phyloP scores from a whole-genome alignment of 768 basidiomycete species.

The Suillus plorans region DNA sequence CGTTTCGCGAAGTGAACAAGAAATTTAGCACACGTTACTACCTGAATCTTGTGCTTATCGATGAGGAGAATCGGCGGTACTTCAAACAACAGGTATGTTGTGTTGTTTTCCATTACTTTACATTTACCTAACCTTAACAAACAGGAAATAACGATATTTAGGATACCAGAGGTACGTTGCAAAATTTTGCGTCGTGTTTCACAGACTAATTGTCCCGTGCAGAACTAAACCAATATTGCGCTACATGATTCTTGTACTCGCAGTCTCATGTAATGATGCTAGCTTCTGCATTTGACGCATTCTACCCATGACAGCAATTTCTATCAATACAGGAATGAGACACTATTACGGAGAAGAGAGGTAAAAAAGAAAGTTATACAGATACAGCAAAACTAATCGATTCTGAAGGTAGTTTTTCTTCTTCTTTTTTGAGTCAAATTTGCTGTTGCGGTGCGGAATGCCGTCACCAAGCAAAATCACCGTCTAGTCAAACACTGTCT shows the following conservation, averaged over 20 bases:
- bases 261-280: background rate
- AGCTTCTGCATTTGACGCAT: background rate
- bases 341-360: background rate
- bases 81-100: constrained; percentile 87
- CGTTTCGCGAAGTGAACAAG: constrained; percentile 99
- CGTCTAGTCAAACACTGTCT: constrained; percentile 1
- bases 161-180: constrained; percentile 76
- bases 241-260: background rate
- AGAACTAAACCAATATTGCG: constrained; percentile 33
- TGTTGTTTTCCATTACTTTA: background rate
- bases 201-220: constrained; percentile 8
- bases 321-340: background rate
- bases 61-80: constrained; percentile 96
- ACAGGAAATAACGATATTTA: constrained; percentile 85
- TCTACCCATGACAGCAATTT: background rate
- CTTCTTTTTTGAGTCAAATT: background rate
- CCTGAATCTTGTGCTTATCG: constrained; percentile 94
- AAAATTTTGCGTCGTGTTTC: background rate
- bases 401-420: background rate
- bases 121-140: background rate
- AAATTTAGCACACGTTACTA: constrained; percentile 98
- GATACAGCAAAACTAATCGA: background rate
- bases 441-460: background rate
- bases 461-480: background rate
- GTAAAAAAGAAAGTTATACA: background rate